These are phyloP conservation scores for Eragrostis curvula DNA, from an alignment of 176 grass and related monocot genomes.

Conservation along the genomic window DNA sequence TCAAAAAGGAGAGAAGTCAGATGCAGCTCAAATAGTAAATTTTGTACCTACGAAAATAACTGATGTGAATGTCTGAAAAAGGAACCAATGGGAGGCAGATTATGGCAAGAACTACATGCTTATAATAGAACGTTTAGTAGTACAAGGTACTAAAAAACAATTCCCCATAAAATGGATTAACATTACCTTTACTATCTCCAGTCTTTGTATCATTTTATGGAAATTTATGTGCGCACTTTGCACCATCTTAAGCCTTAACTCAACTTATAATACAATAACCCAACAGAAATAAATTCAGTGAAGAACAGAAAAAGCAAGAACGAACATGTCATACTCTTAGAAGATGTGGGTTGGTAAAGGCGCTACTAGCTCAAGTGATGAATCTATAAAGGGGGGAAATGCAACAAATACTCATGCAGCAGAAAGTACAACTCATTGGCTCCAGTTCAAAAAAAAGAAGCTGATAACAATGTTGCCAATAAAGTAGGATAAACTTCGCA, in stretches of 20 bases:
- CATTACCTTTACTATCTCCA: not conserved
- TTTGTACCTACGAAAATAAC: not conserved
- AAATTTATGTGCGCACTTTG: constrained; percentile 2
- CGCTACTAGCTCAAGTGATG: not conserved
- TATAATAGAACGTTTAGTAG: not conserved
- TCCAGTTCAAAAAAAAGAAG: constrained; percentile 5
- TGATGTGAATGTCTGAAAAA: not conserved
- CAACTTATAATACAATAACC: not conserved
- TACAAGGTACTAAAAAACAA: not conserved
- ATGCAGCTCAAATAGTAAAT: constrained; percentile 4
- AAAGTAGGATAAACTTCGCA: constrained; percentile 4
- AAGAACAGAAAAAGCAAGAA: constrained; percentile 23
- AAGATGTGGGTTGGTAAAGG: not conserved
- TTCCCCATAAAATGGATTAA: not conserved
- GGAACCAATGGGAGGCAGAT: not conserved
- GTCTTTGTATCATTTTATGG: not conserved
- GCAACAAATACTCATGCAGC: not conserved
- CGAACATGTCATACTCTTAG: not conserved
- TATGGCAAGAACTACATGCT: not conserved
- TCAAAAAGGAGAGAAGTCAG: not conserved
- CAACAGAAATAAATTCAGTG: not conserved
- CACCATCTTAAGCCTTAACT: not conserved
- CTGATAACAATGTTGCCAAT: not conserved
- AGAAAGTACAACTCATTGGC: not conserved
- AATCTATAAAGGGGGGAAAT: not conserved